phyloP scores from a whole-genome alignment of 2,329 filamentous ascomycete species.

The Byssochlamys sp. region DNA sequence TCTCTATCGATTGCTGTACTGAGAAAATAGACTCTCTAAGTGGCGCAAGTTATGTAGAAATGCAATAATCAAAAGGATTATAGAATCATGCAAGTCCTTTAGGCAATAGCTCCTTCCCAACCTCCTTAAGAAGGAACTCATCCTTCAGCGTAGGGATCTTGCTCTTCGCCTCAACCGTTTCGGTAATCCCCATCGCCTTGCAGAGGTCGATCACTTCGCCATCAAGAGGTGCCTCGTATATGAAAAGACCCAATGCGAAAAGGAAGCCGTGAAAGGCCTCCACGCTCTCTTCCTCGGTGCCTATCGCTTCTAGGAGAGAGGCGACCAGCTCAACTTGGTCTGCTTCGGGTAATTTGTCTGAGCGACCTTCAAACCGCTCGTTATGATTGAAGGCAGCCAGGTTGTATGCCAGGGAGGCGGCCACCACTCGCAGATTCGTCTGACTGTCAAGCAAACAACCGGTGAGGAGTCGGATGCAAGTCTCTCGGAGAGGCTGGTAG shows the following conservation, averaged over 20 bases:
- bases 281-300: slow-evolving; percentile 40
- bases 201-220: slow-evolving; percentile 75
- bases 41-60: neutral
- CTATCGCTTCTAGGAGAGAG: slow-evolving; percentile 66
- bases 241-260: slow-evolving; percentile 63
- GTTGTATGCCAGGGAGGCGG: slow-evolving; percentile 76
- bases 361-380: slow-evolving; percentile 48
- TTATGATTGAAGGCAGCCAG: slow-evolving; percentile 62
- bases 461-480: slow-evolving; percentile 61
- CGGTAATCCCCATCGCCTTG: slow-evolving; percentile 63
- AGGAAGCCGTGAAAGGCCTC: slow-evolving; percentile 72
- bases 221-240: slow-evolving; percentile 59
- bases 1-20: neutral
- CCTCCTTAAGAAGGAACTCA: slow-evolving; percentile 48
- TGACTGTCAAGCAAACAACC: slow-evolving; percentile 68
- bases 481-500: slow-evolving; percentile 42
- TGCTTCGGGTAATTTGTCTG: slow-evolving; percentile 53
- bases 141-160: slow-evolving; percentile 48
- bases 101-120: slow-evolving; percentile 36
- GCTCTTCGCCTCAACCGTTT: slow-evolving; percentile 47
- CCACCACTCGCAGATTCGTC: slow-evolving; percentile 70
- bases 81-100: slow-evolving; percentile 21
- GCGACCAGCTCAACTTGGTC: slow-evolving; percentile 75
- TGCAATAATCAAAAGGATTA: neutral
- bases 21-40: neutral